Percentiles rank a stretch among this genome's conserved stretches.
Evolutionary conservation across 1,139 yeast species (phyloP).

Genomic region (Trichomonascaceae sp.): DNA sequence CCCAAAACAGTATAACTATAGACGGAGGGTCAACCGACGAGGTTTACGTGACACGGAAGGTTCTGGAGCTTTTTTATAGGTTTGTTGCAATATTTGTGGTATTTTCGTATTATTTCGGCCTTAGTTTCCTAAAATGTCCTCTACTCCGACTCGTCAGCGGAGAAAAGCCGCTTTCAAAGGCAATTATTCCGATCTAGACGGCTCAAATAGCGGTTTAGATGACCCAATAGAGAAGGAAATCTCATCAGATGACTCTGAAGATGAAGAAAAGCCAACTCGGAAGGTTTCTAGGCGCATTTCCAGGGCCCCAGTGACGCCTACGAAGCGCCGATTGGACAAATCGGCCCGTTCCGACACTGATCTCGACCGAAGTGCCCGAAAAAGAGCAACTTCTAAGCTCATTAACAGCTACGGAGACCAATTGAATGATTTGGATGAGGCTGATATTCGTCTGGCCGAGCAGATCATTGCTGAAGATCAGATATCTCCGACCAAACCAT

Average conservation of each 20-base stretch:
- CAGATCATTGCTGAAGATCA: constrained; percentile 33
- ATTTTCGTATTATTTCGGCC: not conserved
- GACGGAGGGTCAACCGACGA: not conserved
- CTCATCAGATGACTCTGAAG: not conserved
- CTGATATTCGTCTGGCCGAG: constrained; percentile 47
- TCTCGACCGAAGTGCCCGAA: constrained; percentile 46
- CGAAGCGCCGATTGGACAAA: constrained; percentile 11
- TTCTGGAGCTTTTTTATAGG: not conserved
- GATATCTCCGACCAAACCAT: constrained; percentile 2
- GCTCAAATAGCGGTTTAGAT: constrained; percentile 1
- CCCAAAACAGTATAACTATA: not conserved
- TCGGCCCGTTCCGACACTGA: constrained; percentile 25
- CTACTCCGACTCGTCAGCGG: constrained; percentile 12
- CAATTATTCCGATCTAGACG: constrained; percentile 14
- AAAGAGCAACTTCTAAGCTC: constrained; percentile 39
- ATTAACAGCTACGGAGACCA: constrained; percentile 32
- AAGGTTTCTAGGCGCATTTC: not conserved
- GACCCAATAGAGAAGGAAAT: constrained; percentile 9
- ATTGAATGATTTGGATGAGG: constrained; percentile 34
- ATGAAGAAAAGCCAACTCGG: not conserved
- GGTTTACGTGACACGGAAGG: not conserved
- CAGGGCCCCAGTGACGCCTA: constrained; percentile 11
- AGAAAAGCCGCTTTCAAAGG: constrained; percentile 17
- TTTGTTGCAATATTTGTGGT: not conserved
- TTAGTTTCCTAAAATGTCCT: not conserved